Evolutionary conservation across 805 yeast genomes (phyloP).

Genomic region (Millerago galiae): DNA sequence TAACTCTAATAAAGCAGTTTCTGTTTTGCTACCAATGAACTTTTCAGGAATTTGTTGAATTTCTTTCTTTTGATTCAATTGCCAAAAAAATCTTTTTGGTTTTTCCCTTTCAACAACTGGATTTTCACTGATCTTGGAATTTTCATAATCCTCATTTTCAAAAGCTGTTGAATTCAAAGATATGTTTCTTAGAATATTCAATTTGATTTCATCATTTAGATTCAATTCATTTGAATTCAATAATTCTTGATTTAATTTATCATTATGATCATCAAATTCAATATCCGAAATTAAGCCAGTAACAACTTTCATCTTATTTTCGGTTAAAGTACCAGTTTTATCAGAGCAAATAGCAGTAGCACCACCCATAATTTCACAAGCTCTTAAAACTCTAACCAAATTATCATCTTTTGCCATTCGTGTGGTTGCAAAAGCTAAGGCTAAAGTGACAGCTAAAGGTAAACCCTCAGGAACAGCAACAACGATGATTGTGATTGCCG

Average conservation of each 20-base stretch:
- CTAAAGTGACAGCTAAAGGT: constrained; percentile 94
- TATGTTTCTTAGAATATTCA: constrained; percentile 47
- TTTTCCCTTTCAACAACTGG: constrained; percentile 18
- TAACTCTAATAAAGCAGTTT: constrained; percentile 72
- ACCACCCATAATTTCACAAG: constrained; percentile 99
- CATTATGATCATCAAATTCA: constrained; percentile 40
- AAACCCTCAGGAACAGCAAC: constrained; percentile 99
- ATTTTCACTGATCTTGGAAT: constrained; percentile 17
- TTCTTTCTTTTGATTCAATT: constrained; percentile 5
- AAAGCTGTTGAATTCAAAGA: constrained; percentile 85
- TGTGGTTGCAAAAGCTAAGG: constrained; percentile 96
- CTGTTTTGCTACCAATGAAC: constrained; percentile 90
- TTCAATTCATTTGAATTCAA: constrained; percentile 13
- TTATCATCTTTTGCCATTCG: constrained; percentile 97
- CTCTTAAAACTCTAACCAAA: constrained; percentile 84
- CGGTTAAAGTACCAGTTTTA: constrained; percentile 95
- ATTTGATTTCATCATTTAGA: constrained; percentile 7
- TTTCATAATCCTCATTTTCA: constrained; percentile 44
- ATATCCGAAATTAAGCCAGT: constrained; percentile 58
- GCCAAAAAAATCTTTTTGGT: constrained; percentile 18
- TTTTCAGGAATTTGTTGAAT: constrained; percentile 36
- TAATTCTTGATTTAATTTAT: constrained; percentile 24
- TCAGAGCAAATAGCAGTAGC: constrained; percentile 97
- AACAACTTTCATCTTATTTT: constrained; percentile 88
- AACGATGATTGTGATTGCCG: constrained; percentile 87